Percentiles rank a stretch among this genome's conserved stretches.
Conservation (phyloP, 225 moss, liverwort and hornwort genomes). For the Pseudisothecium myosuroides region DNA sequence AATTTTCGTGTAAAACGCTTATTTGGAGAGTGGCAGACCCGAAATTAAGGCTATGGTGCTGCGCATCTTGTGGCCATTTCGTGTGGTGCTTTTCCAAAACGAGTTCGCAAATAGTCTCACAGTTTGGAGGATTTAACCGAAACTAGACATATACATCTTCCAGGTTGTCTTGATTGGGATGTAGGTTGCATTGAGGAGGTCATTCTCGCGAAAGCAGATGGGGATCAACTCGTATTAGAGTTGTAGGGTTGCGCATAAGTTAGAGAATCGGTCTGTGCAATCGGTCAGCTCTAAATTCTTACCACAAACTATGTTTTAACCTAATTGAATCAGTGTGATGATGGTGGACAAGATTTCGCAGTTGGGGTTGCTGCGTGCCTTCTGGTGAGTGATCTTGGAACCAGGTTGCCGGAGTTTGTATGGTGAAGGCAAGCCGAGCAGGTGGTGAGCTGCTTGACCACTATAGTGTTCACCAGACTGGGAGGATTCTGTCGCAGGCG, state of each 20-base stretch:
- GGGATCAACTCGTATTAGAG: neutral
- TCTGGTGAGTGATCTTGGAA: neutral
- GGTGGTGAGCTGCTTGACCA: neutral
- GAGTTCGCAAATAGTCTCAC: neutral
- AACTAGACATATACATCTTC: no score
- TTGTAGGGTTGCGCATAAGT: neutral
- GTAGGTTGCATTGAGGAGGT: neutral
- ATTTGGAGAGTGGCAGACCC: neutral
- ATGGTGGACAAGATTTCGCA: neutral
- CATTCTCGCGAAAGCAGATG: neutral
- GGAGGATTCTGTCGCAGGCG: neutral
- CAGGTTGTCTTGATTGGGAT: neutral
- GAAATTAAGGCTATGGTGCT: neutral
- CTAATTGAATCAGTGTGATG: neutral
- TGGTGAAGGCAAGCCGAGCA: neutral
- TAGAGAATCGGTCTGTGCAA: neutral
- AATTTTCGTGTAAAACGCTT: neutral
- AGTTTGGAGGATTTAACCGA: neutral
- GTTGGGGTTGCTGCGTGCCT: neutral
- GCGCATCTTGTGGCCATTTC: neutral
- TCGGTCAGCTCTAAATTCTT: neutral
- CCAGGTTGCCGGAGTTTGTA: no score
- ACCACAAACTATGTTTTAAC: no score
- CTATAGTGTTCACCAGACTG: neutral
- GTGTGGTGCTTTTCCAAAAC: neutral